phyloP scores from a whole-genome alignment of 2,329 filamentous ascomycete genomes.

The Erysiphe pisi region DNA sequence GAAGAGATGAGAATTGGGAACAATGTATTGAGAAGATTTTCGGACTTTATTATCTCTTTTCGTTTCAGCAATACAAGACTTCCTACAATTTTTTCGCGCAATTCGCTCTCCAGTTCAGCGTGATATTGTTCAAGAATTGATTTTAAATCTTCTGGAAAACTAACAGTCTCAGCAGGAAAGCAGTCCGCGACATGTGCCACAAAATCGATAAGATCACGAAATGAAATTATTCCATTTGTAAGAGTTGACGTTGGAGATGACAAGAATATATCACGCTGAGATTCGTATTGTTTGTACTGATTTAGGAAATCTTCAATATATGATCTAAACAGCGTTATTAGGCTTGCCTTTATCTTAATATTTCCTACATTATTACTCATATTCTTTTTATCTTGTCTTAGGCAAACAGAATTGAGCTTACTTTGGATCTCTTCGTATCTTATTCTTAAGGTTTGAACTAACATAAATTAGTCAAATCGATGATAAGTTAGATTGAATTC shows the following conservation, averaged over 20 bases:
- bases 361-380: background rate
- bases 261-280: constrained; percentile 83
- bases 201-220: constrained; percentile 86
- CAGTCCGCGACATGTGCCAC: constrained; percentile 89
- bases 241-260: constrained; percentile 68
- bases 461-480: constrained; percentile 33
- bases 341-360: background rate
- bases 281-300: constrained; percentile 85
- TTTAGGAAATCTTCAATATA: constrained; percentile 82
- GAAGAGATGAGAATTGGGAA: constrained; percentile 91
- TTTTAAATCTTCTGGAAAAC: constrained; percentile 72
- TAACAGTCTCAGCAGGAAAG: constrained; percentile 68
- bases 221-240: constrained; percentile 66
- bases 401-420: constrained; percentile 39
- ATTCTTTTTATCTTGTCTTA: background rate
- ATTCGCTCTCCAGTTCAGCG: constrained; percentile 65
- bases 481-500: constrained; percentile 35
- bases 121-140: constrained; percentile 73
- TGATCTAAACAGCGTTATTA: constrained; percentile 45
- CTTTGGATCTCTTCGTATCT: constrained; percentile 76
- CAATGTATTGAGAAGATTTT: constrained; percentile 72
- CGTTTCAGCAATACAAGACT: constrained; percentile 76
- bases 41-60: constrained; percentile 85
- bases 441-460: constrained; percentile 77
- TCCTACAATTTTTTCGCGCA: constrained; percentile 89